Evolutionary conservation across 345 rosid genomes (phyloP).

Genomic region (Streptanthus diversifolius): DNA sequence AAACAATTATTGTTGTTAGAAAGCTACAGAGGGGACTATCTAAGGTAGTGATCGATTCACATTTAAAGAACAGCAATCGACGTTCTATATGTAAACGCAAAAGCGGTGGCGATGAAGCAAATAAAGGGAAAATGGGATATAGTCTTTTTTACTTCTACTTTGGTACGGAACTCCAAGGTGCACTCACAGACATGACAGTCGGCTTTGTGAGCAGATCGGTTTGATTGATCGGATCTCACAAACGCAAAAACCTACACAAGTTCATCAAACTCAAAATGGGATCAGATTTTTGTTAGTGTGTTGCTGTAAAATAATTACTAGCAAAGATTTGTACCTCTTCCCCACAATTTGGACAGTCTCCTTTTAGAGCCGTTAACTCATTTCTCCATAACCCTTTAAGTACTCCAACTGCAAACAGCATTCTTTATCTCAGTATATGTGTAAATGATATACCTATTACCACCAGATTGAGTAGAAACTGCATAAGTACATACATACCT

Average conservation of each 20-base stretch:
- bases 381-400: constrained; percentile 86
- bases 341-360: constrained; percentile 93
- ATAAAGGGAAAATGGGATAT: background rate
- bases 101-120: background rate
- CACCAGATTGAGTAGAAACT: background rate
- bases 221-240: constrained; percentile 63
- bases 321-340: constrained; percentile 69
- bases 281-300: background rate
- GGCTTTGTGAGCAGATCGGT: constrained; percentile 62
- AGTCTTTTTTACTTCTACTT: constrained; percentile 55
- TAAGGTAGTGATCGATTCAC: background rate
- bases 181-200: constrained; percentile 92
- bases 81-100: background rate
- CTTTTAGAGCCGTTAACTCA: constrained; percentile 82
- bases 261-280: background rate
- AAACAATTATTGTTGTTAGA: background rate
- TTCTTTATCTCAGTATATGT: background rate
- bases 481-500: constrained; percentile 37
- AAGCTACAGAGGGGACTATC: background rate
- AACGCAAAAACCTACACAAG: constrained; percentile 79
- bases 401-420: constrained; percentile 58
- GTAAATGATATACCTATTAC: background rate
- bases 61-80: background rate
- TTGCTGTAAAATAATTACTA: background rate
- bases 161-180: constrained; percentile 78